Base-by-base conservation (phyloP, 805 yeast species). In the Metschnikowia lachancei region DNA sequence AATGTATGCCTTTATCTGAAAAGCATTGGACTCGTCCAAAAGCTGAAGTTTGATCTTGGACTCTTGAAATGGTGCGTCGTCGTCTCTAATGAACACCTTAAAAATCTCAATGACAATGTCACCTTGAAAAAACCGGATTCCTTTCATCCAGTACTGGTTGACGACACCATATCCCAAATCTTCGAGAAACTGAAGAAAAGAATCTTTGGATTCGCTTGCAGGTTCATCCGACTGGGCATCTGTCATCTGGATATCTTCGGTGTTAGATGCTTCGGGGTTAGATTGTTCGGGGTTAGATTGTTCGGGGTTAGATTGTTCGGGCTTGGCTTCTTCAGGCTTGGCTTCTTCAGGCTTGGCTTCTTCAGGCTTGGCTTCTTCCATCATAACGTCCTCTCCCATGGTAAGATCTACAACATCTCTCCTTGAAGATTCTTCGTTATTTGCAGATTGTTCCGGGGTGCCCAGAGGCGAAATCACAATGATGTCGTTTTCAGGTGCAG, bases 101-200 rank as follows among this genome's bases (percentile, higher is more conserved):
- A 69, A 78, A 46, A 85, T 61, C 53, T 82, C 87, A 43, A 87
- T 77, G 28, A 81, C 78, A 4, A 82, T 66, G 54, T 80, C 79
- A 6, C 80, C 80, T 53, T 82, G 76, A 56, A 81, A 83, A 53
- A 81, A 82, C 42, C 85, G 70, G 11, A 74, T 64, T 0, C 95
- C 95, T 45, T 71, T 69, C 12, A 72, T 61, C 80, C 85, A 78
- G 63, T 74, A 85, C 57, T 80, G 83, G 42, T 75, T 77, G 39
- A 81, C 81, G 26, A 76, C 75, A 45, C 74, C 76, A 66, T 87
- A 90, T 0, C 96, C 96, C 41, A 91, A 67, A 41, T 80, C 85
- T 37, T 73, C 76, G 47, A 90, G 56, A 47, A 70, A 72, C 43
- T 57, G 61, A 59, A 71, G 58, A 43, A 71, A 70, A 24, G 74